Evolutionary conservation across 352 stramenopile genomes (phyloP).

Genomic region (Blastocystis sp.): DNA sequence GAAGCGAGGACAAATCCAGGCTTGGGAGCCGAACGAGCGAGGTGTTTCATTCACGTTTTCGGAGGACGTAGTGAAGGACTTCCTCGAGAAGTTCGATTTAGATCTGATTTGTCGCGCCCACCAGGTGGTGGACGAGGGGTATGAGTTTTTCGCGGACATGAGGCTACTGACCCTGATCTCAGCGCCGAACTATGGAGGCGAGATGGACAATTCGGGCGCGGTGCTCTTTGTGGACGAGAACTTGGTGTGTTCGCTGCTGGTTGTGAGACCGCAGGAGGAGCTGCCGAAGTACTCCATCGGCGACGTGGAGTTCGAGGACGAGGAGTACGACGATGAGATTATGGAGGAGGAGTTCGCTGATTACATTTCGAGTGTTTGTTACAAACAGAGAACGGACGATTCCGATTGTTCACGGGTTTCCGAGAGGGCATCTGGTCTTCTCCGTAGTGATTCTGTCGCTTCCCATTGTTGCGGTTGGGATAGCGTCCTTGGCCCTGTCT

Average conservation of each 20-base stretch:
- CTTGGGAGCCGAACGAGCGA: constrained; percentile 86
- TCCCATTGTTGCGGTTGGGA: not conserved
- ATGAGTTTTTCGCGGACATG: constrained; percentile 66
- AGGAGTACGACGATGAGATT: not conserved
- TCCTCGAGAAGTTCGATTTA: constrained; percentile 85
- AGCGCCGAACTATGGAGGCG: constrained; percentile 78
- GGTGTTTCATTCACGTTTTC: constrained; percentile 95
- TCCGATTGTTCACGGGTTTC: too few species aligned
- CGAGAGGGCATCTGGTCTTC: too few species aligned
- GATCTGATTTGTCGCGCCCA: constrained; percentile 91
- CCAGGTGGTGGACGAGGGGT: constrained; percentile 74
- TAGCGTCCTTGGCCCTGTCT: not conserved
- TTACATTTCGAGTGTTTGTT: not conserved
- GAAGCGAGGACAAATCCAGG: constrained; percentile 56
- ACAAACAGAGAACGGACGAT: not conserved
- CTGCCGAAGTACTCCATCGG: constrained; percentile 1
- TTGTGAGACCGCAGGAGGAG: constrained; percentile 63
- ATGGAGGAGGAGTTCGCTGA: not conserved
- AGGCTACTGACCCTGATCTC: constrained; percentile 79
- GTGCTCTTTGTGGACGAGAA: constrained; percentile 77
- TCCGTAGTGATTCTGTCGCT: not conserved
- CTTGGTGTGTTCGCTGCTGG: constrained; percentile 73
- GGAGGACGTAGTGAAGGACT: constrained; percentile 85
- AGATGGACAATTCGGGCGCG: constrained; percentile 75
- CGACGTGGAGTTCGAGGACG: not conserved